A percentile compares a stretch with the other conserved stretches of the same genome.
These are phyloP conservation scores for Cucurbita ficifolia DNA, from an alignment of 306 rosid genomes.

Conservation along the genomic window DNA sequence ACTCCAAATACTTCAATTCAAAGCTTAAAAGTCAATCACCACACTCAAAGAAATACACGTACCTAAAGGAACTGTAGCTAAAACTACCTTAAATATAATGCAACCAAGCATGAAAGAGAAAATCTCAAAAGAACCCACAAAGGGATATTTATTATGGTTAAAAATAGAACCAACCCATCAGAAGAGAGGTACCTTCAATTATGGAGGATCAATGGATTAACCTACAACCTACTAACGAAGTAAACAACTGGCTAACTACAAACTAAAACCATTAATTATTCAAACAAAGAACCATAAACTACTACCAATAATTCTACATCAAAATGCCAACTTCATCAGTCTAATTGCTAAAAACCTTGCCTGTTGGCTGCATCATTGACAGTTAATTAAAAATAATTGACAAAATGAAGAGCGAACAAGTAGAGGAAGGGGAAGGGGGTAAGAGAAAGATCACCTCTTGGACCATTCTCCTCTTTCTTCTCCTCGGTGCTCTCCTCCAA, in stretches of 20 bases:
- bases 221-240: not conserved
- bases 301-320: not conserved
- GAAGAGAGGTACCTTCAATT: not conserved
- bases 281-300: not conserved
- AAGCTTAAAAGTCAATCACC: not conserved
- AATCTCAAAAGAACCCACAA: too few species aligned
- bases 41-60: not conserved
- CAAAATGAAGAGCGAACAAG: not conserved
- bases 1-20: not conserved
- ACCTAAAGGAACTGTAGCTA: too few species aligned
- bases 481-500: not conserved
- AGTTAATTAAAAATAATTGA: not conserved
- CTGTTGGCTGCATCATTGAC: not conserved
- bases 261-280: not conserved
- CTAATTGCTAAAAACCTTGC: not conserved
- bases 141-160: not conserved
- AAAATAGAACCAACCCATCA: not conserved
- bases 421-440: not conserved
- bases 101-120: not conserved
- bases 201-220: not conserved
- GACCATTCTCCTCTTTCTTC: conserved; percentile 1
- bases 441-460: not conserved
- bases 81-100: not conserved
- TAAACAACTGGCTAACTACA: not conserved
- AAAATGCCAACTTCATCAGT: not conserved